These are phyloP conservation scores for Fusarium sp. DNA, from an alignment of 2,329 filamentous ascomycete species.

Conservation along the genomic window DNA sequence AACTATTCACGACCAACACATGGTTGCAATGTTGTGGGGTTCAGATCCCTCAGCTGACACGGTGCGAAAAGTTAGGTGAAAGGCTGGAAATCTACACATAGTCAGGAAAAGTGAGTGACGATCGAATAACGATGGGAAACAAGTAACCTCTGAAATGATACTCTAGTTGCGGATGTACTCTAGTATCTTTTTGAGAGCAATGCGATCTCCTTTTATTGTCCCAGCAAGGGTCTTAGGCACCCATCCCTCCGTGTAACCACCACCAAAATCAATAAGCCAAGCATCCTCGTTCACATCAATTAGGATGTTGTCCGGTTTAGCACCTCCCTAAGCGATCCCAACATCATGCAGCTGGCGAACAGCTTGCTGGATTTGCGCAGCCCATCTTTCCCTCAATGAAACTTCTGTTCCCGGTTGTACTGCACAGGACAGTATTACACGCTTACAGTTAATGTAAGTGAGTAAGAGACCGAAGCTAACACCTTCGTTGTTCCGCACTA, in stretches of 20 bases:
- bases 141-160: rapidly evolving
- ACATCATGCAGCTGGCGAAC: not conserved
- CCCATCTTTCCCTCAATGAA: not conserved
- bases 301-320: not conserved
- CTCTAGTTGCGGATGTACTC: not conserved
- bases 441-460: not conserved
- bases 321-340: not conserved
- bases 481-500: not conserved
- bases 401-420: not conserved
- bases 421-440: not conserved
- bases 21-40: not conserved
- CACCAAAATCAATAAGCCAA: conserved; percentile 4
- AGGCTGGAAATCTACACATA: not conserved
- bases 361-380: not conserved
- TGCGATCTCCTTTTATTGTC: not conserved
- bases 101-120: rapidly evolving
- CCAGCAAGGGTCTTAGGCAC: not conserved
- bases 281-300: not conserved
- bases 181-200: not conserved
- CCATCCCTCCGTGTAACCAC: not conserved
- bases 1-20: not conserved
- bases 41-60: not conserved
- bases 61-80: not conserved
- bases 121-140: rapidly evolving
- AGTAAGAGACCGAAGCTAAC: not conserved